Percentiles rank a stretch among this genome's conserved stretches.
These are phyloP conservation scores for Colletotrichum sp. DNA, from an alignment of 2,329 filamentous ascomycete species.

Conservation along the genomic window DNA sequence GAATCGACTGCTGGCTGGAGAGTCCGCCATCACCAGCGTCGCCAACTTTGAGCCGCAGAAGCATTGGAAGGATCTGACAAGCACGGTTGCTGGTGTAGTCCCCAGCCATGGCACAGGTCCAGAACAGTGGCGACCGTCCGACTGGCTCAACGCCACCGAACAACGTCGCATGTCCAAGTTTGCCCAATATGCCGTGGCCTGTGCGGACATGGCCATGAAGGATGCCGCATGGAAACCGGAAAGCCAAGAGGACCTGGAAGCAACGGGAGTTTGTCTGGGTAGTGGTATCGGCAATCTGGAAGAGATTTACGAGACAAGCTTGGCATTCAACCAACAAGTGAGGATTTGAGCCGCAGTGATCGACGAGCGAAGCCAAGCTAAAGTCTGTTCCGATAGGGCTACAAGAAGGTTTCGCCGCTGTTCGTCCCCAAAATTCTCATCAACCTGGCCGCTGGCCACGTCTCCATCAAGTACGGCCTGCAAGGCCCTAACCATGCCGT, in stretches of 20 bases:
- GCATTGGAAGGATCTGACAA: constrained; percentile 75
- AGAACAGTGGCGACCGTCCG: constrained; percentile 52
- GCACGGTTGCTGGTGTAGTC: constrained; percentile 83
- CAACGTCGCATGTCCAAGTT: constrained; percentile 87
- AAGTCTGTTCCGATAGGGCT: constrained; percentile 63
- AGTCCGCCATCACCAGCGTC: constrained; percentile 81
- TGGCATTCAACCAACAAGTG: constrained; percentile 77
- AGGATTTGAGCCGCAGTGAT: constrained; percentile 32
- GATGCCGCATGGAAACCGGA: constrained; percentile 80
- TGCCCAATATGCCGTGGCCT: constrained; percentile 88
- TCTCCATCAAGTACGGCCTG: constrained; percentile 91
- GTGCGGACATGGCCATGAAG: constrained; percentile 81
- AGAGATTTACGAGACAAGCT: constrained; percentile 83
- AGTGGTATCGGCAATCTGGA: constrained; percentile 96
- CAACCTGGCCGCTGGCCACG: constrained; percentile 92
- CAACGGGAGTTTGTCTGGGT: constrained; percentile 88
- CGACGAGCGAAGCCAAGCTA: constrained; percentile 9
- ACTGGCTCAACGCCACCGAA: constrained; percentile 59
- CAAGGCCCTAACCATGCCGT: constrained; percentile 90
- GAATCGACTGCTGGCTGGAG: constrained; percentile 77
- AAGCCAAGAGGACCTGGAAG: constrained; percentile 66
- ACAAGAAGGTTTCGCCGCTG: constrained; percentile 88
- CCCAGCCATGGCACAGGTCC: constrained; percentile 50
- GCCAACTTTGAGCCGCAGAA: constrained; percentile 59
- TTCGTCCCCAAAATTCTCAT: constrained; percentile 94